Percentiles rank a stretch among this genome's conserved stretches.
Conservation (phyloP, 768 basidiomycete genomes). For the Amanita exitialis region DNA sequence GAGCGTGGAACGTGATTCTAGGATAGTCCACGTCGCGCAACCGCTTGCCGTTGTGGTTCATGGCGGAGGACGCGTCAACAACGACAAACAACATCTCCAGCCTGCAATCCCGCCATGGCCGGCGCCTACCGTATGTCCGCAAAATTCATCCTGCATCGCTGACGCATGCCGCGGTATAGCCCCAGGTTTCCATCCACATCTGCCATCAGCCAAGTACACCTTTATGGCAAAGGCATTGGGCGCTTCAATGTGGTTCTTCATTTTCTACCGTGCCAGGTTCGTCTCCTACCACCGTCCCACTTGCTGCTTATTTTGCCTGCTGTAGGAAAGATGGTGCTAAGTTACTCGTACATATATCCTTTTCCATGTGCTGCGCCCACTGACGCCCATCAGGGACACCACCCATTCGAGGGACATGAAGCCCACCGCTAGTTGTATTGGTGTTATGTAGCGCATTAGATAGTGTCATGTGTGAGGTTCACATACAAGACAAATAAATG, state of each 20-base stretch:
- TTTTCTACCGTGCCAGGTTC: slow-evolving; percentile 91
- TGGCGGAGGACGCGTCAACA: slow-evolving; percentile 21
- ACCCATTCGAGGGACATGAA: slow-evolving; percentile 31
- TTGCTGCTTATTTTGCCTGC: neutral
- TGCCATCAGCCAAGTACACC: slow-evolving; percentile 67
- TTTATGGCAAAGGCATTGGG: slow-evolving; percentile 81
- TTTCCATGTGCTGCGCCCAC: neutral
- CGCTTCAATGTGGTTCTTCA: slow-evolving; percentile 98
- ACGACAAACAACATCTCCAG: slow-evolving; percentile 21
- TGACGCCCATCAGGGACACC: slow-evolving; percentile 34
- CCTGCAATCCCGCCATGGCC: slow-evolving; percentile 24
- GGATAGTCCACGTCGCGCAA: slow-evolving; percentile 30
- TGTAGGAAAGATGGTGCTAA: slow-evolving; percentile 69
- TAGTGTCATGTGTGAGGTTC: neutral
- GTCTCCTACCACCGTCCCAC: slow-evolving; percentile 17
- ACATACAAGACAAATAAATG: neutral
- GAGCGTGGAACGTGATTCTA: slow-evolving; percentile 34
- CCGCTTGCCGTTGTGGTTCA: slow-evolving; percentile 31
- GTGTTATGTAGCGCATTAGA: too few relatives aligned
- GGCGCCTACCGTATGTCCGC: slow-evolving; percentile 24
- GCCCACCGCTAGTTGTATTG: slow-evolving; percentile 36
- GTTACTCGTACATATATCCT: slow-evolving; percentile 41
- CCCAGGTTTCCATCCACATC: slow-evolving; percentile 82
- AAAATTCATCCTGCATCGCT: slow-evolving; percentile 2
- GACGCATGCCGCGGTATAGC: slow-evolving; percentile 21